These are phyloP conservation scores for Leptodontidium sp. DNA, from an alignment of 2,329 filamentous ascomycete genomes.

Conservation along the genomic window DNA sequence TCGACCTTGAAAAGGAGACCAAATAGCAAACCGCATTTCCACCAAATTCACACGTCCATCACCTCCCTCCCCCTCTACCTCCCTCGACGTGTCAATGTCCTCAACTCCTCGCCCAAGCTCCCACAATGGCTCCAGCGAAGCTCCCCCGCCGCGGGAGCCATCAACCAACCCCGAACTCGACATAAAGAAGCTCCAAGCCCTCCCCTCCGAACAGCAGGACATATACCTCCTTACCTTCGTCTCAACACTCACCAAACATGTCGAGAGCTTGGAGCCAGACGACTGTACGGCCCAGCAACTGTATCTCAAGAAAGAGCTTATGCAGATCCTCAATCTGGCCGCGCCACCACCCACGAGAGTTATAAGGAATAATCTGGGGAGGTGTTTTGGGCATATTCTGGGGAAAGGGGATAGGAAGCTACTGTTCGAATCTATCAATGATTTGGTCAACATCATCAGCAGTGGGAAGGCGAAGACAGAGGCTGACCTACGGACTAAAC, in stretches of 20 bases:
- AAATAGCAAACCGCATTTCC: not conserved
- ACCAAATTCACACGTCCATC: conserved; percentile 24
- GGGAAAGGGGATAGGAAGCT: conserved; percentile 87
- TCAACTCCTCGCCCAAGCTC: conserved; percentile 42
- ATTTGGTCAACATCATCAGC: conserved; percentile 77
- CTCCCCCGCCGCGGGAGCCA: conserved; percentile 48
- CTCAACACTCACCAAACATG: conserved; percentile 82
- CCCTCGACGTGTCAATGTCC: conserved; percentile 44
- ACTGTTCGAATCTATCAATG: conserved; percentile 93
- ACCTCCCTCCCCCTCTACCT: not conserved
- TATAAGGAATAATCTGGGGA: conserved; percentile 87
- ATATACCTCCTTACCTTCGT: conserved; percentile 92
- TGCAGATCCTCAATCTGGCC: conserved; percentile 87
- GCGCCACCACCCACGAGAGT: conserved; percentile 86
- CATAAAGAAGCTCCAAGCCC: conserved; percentile 83
- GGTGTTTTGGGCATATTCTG: conserved; percentile 84
- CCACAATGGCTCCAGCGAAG: conserved; percentile 46
- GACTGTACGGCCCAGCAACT: conserved; percentile 89
- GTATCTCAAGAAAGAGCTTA: conserved; percentile 91
- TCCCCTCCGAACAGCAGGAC: conserved; percentile 94
- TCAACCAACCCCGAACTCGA: conserved; percentile 81
- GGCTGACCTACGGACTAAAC: conserved; percentile 79
- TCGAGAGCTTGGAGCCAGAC: conserved; percentile 75
- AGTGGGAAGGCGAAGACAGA: conserved; percentile 78
- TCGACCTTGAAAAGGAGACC: conserved; percentile 14